Evolutionary conservation across 257 asterid species (phyloP).

Genomic region (Fraxinus americana): DNA sequence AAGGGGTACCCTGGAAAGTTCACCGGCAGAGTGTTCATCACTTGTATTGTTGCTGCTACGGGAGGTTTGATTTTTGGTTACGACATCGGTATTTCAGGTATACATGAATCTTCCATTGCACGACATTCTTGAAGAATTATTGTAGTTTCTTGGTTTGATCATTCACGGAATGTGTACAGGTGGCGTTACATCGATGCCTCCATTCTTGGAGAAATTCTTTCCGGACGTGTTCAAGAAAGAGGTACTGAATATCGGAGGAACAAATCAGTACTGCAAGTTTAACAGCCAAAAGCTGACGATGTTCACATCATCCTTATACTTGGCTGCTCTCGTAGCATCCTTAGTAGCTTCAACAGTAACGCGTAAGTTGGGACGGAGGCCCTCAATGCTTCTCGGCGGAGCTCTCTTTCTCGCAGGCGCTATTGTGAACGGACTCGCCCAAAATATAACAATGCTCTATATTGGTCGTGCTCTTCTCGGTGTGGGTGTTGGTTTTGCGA

Average conservation of each 20-base stretch:
- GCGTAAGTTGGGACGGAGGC: conserved; percentile 17
- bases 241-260: background rate
- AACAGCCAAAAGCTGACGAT: conserved; percentile 13
- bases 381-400: conserved; percentile 36
- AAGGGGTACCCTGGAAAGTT: conserved; percentile 28
- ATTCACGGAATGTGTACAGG: conserved; percentile 17
- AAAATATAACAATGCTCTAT: conserved; percentile 26
- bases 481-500: conserved; percentile 43
- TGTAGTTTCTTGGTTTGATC: no score
- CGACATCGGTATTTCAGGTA: conserved; percentile 49
- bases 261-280: conserved; percentile 36
- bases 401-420: conserved; percentile 33
- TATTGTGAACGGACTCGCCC: conserved; percentile 20
- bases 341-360: conserved; percentile 13
- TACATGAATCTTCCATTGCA: background rate
- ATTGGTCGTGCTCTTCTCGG: conserved; percentile 37
- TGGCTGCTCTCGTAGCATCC: conserved; percentile 37
- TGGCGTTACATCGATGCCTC: conserved; percentile 43
- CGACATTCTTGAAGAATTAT: no score
- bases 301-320: conserved; percentile 40
- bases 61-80: conserved; percentile 45
- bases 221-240: conserved; percentile 21
- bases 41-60: conserved; percentile 26
- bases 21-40: background rate
- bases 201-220: conserved; percentile 37